phyloP scores from a whole-genome alignment of 805 yeast species.

The Yarrowia sp. region DNA sequence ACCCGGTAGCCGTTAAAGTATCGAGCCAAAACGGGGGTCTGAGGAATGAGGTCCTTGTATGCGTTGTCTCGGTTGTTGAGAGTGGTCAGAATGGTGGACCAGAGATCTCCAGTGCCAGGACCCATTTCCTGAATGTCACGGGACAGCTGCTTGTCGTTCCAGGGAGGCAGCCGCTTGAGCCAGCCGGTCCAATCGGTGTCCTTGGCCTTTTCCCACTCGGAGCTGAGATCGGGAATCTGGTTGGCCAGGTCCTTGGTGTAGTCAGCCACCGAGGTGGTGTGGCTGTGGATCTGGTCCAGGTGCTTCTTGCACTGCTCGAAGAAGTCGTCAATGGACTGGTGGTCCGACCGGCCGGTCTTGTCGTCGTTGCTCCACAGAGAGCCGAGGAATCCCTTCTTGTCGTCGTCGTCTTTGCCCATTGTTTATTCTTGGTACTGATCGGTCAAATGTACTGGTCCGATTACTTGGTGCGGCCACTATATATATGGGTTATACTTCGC shows the following conservation, averaged over 20 bases:
- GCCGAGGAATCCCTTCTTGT: slow-evolving; percentile 31
- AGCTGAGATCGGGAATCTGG: slow-evolving; percentile 10
- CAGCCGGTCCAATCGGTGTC: slow-evolving; percentile 29
- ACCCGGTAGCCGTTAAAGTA: slow-evolving; percentile 38
- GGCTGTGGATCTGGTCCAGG: slow-evolving; percentile 27
- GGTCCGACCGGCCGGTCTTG: slow-evolving; percentile 5
- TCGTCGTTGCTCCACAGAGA: slow-evolving; percentile 32
- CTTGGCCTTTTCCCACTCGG: slow-evolving; percentile 32
- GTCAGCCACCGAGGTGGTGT: slow-evolving; percentile 34
- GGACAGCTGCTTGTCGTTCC: not conserved
- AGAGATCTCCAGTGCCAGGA: slow-evolving; percentile 15
- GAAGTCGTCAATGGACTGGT: slow-evolving; percentile 33
- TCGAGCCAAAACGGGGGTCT: slow-evolving; percentile 26
- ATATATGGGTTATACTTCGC: slow-evolving; percentile 29
- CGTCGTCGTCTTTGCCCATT: slow-evolving; percentile 39
- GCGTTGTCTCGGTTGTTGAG: slow-evolving; percentile 12
- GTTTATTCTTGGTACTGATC: not conserved
- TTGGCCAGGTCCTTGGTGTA: slow-evolving; percentile 23
- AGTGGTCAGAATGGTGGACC: slow-evolving; percentile 29
- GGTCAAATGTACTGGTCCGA: too few relatives aligned
- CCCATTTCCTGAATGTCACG: not conserved
- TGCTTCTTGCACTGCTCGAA: slow-evolving; percentile 38
- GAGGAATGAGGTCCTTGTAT: slow-evolving; percentile 33
- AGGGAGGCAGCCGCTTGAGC: slow-evolving; percentile 18
- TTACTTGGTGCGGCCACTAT: not conserved